Conservation (phyloP, 257 asterid genomes). For the Verbascum thapsus region DNA sequence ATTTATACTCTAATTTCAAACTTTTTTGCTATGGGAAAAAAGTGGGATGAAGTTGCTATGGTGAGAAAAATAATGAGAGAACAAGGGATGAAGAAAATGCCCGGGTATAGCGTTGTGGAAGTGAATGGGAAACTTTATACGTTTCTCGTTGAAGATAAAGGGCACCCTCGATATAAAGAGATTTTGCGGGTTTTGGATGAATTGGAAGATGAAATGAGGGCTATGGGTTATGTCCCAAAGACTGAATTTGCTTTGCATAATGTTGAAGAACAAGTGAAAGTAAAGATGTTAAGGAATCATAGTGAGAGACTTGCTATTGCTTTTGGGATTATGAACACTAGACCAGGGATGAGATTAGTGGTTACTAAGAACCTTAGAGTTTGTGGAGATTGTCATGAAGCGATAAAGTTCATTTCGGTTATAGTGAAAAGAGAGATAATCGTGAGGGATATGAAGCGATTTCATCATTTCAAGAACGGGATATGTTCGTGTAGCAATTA, state of each 20-base stretch:
- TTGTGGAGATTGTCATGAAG: conserved; percentile 63
- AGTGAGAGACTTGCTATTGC: conserved; percentile 73
- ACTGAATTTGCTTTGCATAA: conserved; percentile 56
- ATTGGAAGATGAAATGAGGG: conserved; percentile 60
- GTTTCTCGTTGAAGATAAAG: conserved; percentile 62
- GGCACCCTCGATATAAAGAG: conserved; percentile 52
- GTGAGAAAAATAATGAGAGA: conserved; percentile 63
- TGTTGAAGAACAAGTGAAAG: conserved; percentile 56
- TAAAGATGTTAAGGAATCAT: conserved; percentile 55
- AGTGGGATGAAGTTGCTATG: conserved; percentile 70
- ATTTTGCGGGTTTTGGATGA: conserved; percentile 43
- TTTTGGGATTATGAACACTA: conserved; percentile 54
- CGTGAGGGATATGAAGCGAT: conserved; percentile 38
- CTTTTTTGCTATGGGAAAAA: conserved; percentile 71
- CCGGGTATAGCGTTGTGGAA: conserved; percentile 67
- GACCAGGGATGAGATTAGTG: conserved; percentile 51
- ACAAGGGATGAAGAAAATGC: conserved; percentile 61
- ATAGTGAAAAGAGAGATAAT: conserved; percentile 29
- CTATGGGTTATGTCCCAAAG: conserved; percentile 52
- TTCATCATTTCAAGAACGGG: no score
- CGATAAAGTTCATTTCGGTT: conserved; percentile 30
- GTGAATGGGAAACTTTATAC: conserved; percentile 60
- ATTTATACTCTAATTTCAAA: conserved; percentile 64
- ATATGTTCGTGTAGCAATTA: conserved; percentile 19
- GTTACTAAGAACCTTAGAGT: conserved; percentile 67